These are phyloP conservation scores for Torulaspora gathmanii DNA, from an alignment of 805 yeast genomes.

Conservation along the genomic window DNA sequence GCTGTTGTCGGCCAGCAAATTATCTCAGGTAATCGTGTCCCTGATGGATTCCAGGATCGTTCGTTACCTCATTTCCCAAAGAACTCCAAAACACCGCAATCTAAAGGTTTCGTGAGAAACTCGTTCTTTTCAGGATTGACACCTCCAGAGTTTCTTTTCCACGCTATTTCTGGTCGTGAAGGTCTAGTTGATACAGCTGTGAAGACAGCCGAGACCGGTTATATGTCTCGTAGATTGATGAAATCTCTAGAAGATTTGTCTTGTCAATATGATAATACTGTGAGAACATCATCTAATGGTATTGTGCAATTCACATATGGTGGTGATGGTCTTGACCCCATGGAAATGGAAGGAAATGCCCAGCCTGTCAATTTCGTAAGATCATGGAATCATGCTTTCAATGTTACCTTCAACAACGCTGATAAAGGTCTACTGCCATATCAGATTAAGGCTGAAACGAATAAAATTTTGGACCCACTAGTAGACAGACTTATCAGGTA, in stretches of 20 bases:
- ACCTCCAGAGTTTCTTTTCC: conserved; percentile 96
- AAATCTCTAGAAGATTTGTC: conserved; percentile 95
- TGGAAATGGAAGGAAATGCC: conserved; percentile 99
- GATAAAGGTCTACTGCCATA: conserved; percentile 64
- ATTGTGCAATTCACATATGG: conserved; percentile 97
- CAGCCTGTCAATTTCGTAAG: conserved; percentile 88
- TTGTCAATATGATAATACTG: conserved; percentile 88
- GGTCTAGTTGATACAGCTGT: conserved; percentile 99
- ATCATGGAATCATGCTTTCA: conserved; percentile 89
- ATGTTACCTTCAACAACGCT: conserved; percentile 56
- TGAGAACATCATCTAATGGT: conserved; percentile 91
- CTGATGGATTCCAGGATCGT: conserved; percentile 99
- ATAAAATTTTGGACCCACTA: conserved; percentile 55
- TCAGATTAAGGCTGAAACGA: conserved; percentile 53
- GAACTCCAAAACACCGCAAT: conserved; percentile 93
- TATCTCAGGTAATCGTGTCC: conserved; percentile 97
- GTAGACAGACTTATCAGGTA: conserved; percentile 56
- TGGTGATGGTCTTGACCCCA: conserved; percentile 97
- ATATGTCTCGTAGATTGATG: conserved; percentile 97
- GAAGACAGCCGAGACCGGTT: conserved; percentile 98
- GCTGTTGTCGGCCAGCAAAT: conserved; percentile 99
- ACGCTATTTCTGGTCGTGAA: conserved; percentile 99
- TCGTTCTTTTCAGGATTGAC: conserved; percentile 90
- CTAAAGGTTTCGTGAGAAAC: conserved; percentile 95
- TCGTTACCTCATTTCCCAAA: conserved; percentile 95